Conservation (phyloP, 805 yeast genomes). For the Vanderwaltozyma verrucispora region DNA sequence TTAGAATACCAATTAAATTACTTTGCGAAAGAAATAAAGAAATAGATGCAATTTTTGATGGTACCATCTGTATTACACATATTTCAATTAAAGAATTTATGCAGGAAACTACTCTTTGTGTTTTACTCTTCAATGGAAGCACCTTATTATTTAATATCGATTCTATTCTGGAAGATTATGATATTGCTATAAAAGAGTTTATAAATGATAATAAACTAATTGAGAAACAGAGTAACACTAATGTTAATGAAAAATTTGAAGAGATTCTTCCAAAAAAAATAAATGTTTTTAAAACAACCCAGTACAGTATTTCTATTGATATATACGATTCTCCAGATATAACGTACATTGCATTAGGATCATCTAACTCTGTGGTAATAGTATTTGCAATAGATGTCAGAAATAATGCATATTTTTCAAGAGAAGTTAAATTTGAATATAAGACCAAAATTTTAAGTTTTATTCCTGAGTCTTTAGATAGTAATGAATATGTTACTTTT, state of each 20-base stretch:
- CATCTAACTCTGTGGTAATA: no score
- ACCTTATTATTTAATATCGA: conserved; percentile 31
- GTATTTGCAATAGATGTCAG: no score
- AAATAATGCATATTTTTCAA: background rate
- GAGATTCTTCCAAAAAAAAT: background rate
- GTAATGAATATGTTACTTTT: conserved; percentile 7
- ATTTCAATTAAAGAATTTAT: conserved; percentile 32
- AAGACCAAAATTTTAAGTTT: conserved; percentile 15
- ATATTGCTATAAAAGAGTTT: no score
- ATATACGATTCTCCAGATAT: no score
- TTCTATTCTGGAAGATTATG: conserved; percentile 18
- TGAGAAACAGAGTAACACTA: no score
- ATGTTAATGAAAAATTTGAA: no score
- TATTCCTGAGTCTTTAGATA: conserved; percentile 6
- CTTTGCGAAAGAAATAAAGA: no score
- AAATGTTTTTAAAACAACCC: no score
- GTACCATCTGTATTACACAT: conserved; percentile 32
- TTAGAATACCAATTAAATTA: no score
- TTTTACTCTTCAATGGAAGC: conserved; percentile 48
- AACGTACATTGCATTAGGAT: no score
- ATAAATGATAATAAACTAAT: no score
- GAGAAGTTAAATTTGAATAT: conserved; percentile 7
- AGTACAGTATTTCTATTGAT: no score
- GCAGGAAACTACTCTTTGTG: conserved; percentile 35
- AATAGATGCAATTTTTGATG: background rate